These are phyloP conservation scores for Beauveria sp. DNA, from an alignment of 2,329 filamentous ascomycete genomes.

Conservation along the genomic window DNA sequence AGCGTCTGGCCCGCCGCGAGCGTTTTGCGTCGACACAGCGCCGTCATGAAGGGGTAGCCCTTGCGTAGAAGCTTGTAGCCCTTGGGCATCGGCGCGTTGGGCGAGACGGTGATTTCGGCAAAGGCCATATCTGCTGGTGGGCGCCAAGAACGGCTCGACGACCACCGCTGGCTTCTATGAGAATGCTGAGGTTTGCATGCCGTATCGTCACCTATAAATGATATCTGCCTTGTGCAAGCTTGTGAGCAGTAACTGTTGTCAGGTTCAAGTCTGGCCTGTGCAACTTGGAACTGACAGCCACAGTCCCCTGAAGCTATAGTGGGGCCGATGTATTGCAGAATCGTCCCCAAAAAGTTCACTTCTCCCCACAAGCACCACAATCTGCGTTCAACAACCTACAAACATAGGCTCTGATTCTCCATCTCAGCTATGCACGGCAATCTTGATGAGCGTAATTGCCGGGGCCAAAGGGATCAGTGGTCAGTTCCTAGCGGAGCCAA, in stretches of 20 bases:
- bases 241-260: not conserved
- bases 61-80: slow-evolving; percentile 35
- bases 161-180: not conserved
- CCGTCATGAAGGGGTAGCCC: slow-evolving; percentile 35
- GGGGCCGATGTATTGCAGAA: no score
- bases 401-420: no score
- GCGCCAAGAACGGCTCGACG: not conserved
- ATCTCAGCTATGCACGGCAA: no score
- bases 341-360: no score
- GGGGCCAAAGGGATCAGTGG: no score
- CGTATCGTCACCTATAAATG: not conserved
- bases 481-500: no score
- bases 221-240: not conserved
- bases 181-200: not conserved
- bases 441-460: no score
- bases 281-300: no score
- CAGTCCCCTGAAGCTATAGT: no score
- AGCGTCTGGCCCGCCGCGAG: slow-evolving; percentile 24
- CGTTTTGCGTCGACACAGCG: slow-evolving; percentile 31
- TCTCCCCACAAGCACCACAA: no score
- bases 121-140: not conserved
- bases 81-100: slow-evolving; percentile 25
- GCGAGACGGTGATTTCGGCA: slow-evolving; percentile 18
- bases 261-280: not conserved
- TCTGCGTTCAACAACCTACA: no score